Conservation (phyloP, 495 filamentous ascomycete species). For the Cudoniella acicularis region DNA sequence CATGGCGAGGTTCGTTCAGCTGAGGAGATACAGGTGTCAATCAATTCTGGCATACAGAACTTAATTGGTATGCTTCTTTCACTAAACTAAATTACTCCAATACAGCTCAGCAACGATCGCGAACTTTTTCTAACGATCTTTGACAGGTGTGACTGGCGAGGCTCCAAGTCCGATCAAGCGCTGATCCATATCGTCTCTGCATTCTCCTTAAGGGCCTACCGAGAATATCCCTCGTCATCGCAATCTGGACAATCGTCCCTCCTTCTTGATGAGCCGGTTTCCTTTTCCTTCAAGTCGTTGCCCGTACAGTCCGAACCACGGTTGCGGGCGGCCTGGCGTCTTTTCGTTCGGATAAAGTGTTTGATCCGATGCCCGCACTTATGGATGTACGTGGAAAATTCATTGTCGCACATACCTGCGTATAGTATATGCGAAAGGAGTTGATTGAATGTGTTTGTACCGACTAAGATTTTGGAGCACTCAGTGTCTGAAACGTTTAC, state of each 20-base stretch:
- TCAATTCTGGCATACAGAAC: background rate
- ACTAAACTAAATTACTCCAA: too few species aligned
- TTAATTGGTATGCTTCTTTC: background rate
- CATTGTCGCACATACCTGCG: background rate
- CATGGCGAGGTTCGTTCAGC: background rate
- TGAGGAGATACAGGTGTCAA: background rate
- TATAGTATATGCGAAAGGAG: too few species aligned
- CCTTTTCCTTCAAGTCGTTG: conserved; percentile 1
- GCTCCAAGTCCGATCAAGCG: background rate
- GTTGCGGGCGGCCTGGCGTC: background rate
- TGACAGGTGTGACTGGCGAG: background rate
- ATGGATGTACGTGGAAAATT: background rate
- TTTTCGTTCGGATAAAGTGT: background rate
- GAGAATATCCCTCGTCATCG: conserved; percentile 1
- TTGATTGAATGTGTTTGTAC: too few species aligned
- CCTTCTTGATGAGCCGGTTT: background rate
- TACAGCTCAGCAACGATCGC: background rate
- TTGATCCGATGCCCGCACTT: background rate
- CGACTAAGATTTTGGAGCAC: too few species aligned
- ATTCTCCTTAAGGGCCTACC: background rate
- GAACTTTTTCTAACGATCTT: background rate
- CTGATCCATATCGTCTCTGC: background rate
- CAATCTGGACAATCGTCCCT: background rate
- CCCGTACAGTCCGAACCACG: conserved; percentile 3
- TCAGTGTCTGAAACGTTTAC: too few species aligned